These are phyloP conservation scores for Stentor roeselii DNA, from an alignment of 73 alveolate genomes.

Conservation along the genomic window DNA sequence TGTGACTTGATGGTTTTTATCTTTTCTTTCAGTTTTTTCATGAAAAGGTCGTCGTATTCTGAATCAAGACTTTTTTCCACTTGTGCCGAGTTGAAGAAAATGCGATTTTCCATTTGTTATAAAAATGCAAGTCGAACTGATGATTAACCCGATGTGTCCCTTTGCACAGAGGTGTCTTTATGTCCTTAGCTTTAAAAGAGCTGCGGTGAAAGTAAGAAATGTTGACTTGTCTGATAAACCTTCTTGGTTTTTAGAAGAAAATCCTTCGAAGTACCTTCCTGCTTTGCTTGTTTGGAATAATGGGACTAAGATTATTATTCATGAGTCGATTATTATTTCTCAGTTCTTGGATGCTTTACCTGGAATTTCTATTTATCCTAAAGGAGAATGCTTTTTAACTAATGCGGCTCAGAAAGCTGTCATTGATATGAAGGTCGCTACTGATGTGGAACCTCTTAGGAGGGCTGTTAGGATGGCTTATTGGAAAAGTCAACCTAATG, in stretches of 20 bases:
- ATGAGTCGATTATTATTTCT: background rate
- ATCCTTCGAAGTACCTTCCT: background rate
- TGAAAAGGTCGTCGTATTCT: too few species aligned
- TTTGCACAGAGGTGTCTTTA: background rate
- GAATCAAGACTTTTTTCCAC: too few species aligned
- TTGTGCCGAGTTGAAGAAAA: too few species aligned
- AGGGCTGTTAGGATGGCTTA: background rate
- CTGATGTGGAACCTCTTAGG: background rate
- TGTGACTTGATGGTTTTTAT: too few species aligned
- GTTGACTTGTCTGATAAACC: background rate
- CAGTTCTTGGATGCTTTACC: slow-evolving; percentile 2
- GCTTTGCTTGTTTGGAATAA: background rate
- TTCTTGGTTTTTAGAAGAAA: background rate
- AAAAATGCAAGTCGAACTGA: background rate
- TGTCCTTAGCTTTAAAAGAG: background rate
- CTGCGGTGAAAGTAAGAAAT: background rate
- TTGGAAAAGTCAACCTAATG: background rate
- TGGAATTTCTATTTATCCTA: background rate
- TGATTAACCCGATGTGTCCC: background rate
- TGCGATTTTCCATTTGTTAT: too few species aligned
- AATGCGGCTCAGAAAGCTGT: background rate
- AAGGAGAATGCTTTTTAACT: background rate
- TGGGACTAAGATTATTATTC: background rate
- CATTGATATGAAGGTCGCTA: background rate
- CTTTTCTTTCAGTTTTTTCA: too few species aligned